Base-by-base conservation (phyloP, 352 stramenopile species). In the Detonula confervacea region DNA sequence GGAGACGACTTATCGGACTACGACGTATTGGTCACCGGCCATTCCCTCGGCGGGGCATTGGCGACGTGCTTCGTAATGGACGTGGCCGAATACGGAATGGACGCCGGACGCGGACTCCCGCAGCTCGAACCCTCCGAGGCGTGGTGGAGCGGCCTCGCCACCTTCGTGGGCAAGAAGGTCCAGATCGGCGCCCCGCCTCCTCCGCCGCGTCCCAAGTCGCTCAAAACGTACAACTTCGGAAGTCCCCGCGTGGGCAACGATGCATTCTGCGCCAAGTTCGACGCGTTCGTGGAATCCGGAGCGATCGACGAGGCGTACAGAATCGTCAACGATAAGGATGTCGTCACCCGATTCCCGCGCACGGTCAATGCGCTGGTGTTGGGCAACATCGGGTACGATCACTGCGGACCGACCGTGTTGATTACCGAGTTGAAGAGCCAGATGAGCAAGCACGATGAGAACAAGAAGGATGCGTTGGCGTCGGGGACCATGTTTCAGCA, bases 291-390 rank as follows among this genome's bases (percentile, higher is more conserved):
- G 1, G 57, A 71, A 27, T 73, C 88, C 42, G 75, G 77, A 14
- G 42, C 20, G 18, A 87, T 94, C 20, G 78, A 89, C 42, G 77
- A 88, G 46, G 84, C 87, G 0, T 93, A 92, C 63, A 51, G 90
- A 29, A 84, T 94, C 66, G 90, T 95, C 0, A 95, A 95, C 72
- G 78, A 76, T 42, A 68, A 92, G 51, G 90, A 95, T 79, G 75
- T 94, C 14, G 86, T 95, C 6, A 82, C 90, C 0, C 67, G 90
- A 25, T 70, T 92, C 9, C 90, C 90, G 18, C 67, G 90, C 1
- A 91, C 86, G 9, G 70, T 90, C 9, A 86, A 87, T 56, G 83
- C 76, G 2, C 37, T 92, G 0, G 73, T 72, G 3, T 80, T 89
- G 20, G 85, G 81, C 20, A 82, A 80, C 37, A 82, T 94, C 55